phyloP scores from a whole-genome alignment of 2,329 filamentous ascomycete genomes.

The Trichophyton schoenleinii region DNA sequence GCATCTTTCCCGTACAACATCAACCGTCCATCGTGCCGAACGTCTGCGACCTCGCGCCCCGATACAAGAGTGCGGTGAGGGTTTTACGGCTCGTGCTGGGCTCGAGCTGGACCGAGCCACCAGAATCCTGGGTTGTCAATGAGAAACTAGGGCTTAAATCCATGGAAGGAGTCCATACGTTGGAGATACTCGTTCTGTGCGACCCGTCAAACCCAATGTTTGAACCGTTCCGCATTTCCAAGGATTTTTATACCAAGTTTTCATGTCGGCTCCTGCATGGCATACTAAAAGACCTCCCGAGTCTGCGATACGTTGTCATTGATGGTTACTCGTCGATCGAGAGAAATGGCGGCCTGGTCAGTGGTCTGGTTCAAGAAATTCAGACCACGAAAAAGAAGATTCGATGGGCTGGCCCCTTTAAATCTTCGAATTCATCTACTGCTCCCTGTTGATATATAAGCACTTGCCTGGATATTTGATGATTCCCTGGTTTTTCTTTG shows the following conservation, averaged over 20 bases:
- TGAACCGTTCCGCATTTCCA: conserved; percentile 1
- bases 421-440: not conserved
- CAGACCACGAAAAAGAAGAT: not conserved
- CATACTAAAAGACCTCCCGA: not conserved
- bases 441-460: not conserved
- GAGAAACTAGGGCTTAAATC: not conserved
- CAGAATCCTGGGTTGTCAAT: conserved; percentile 2
- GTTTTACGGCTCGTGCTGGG: conserved; percentile 3
- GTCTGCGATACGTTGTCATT: not conserved
- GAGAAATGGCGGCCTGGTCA: conserved; percentile 1
- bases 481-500: not conserved
- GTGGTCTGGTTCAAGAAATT: not conserved
- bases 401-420: conserved; percentile 3
- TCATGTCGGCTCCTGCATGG: not conserved
- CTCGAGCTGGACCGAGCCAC: conserved; percentile 1
- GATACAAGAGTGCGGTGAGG: conserved; percentile 1
- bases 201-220: conserved; percentile 2
- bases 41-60: not conserved
- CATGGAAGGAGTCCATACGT: conserved; percentile 1
- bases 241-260: conserved; percentile 3
- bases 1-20: not conserved
- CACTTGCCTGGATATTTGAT: not conserved
- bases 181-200: conserved; percentile 2
- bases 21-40: not conserved
- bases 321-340: not conserved